A percentile compares a stretch with the other conserved stretches of the same genome.
Evolutionary conservation across 179 eudicot genomes (phyloP).

Genomic region (Pouteria campechiana): DNA sequence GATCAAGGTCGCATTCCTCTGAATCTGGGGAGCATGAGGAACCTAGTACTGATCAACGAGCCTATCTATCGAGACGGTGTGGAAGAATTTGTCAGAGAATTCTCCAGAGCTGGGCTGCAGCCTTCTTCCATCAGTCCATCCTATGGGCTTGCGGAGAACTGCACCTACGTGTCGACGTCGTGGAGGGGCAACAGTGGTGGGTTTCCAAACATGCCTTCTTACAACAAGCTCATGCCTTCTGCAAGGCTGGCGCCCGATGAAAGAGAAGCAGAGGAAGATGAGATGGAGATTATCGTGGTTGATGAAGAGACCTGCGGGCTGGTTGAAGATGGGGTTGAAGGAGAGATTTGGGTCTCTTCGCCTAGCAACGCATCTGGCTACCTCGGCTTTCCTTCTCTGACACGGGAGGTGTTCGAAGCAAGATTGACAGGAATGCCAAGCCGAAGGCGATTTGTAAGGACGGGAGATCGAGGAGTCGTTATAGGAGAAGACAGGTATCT

Average conservation of each 20-base stretch:
- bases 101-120: slow-evolving; percentile 20
- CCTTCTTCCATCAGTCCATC: slow-evolving; percentile 29
- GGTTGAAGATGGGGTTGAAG: slow-evolving; percentile 30
- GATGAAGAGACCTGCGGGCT: slow-evolving; percentile 28
- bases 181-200: slow-evolving; percentile 17
- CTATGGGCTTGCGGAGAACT: slow-evolving; percentile 40
- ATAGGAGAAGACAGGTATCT: slow-evolving; percentile 28
- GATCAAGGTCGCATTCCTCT: slow-evolving; percentile 9
- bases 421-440: slow-evolving; percentile 8
- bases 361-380: slow-evolving; percentile 42
- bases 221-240: slow-evolving; percentile 30
- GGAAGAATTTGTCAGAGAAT: slow-evolving; percentile 23
- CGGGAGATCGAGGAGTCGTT: slow-evolving; percentile 33
- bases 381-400: slow-evolving; percentile 28
- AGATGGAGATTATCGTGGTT: slow-evolving; percentile 25
- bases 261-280: slow-evolving; percentile 5
- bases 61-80: slow-evolving; percentile 22
- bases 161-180: slow-evolving; percentile 40
- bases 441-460: slow-evolving; percentile 17
- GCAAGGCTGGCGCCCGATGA: slow-evolving; percentile 24
- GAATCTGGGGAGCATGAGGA: slow-evolving; percentile 23
- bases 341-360: slow-evolving; percentile 41
- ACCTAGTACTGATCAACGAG: slow-evolving; percentile 35
- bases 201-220: slow-evolving; percentile 10
- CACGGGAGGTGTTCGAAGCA: slow-evolving; percentile 17